A percentile compares a stretch with the other conserved stretches of the same genome.
Conservation (phyloP, 768 basidiomycete species). For the Trametes cinnabarina region DNA sequence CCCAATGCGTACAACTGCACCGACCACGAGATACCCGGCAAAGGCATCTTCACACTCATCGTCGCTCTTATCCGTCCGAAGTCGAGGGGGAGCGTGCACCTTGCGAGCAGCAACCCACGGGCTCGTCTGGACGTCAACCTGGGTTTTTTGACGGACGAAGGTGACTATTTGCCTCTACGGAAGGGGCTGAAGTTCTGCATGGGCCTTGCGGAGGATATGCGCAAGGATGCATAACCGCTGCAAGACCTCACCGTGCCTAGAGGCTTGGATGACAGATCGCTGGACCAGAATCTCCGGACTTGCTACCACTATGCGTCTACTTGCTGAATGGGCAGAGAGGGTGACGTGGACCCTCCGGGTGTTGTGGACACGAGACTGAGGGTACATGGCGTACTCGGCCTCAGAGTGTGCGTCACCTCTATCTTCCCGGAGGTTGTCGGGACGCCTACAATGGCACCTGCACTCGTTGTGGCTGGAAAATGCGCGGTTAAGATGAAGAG, state of each 20-base stretch:
- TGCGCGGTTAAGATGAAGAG: conserved; percentile 35
- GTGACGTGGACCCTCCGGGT: not conserved
- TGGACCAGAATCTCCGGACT: conserved; percentile 29
- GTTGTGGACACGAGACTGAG: not conserved
- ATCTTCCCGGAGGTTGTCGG: conserved; percentile 29
- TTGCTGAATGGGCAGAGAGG: conserved; percentile 33
- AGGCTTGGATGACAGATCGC: conserved; percentile 25
- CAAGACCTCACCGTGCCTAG: conserved; percentile 25
- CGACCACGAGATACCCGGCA: not conserved
- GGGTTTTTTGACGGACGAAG: conserved; percentile 23
- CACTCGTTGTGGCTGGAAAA: conserved; percentile 37
- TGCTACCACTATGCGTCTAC: conserved; percentile 36
- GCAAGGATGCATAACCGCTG: conserved; percentile 2
- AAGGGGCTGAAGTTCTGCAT: conserved; percentile 14
- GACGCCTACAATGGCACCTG: conserved; percentile 35
- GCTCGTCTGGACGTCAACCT: conserved; percentile 29
- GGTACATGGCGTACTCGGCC: conserved; percentile 38
- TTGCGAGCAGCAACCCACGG: conserved; percentile 30
- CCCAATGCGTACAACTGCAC: conserved; percentile 11
- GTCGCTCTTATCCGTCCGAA: conserved; percentile 24
- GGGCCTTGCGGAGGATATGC: conserved; percentile 17
- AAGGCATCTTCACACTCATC: conserved; percentile 20
- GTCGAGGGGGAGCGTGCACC: conserved; percentile 24
- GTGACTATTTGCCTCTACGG: conserved; percentile 28
- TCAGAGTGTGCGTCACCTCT: conserved; percentile 32